phyloP scores from a whole-genome alignment of 345 rosid genomes.

The Syzygium grande region DNA sequence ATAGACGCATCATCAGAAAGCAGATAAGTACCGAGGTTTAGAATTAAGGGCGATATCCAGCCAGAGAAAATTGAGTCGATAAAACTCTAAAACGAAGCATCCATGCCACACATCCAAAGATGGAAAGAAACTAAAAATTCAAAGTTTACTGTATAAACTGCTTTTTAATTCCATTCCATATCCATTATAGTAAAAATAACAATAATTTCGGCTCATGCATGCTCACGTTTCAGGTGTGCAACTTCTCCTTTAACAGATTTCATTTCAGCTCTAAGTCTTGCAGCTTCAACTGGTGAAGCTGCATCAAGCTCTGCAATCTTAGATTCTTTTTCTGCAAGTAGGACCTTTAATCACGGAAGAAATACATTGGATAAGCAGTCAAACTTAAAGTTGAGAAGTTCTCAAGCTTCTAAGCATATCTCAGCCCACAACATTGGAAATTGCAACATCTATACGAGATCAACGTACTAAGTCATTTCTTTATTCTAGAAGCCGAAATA shows the following conservation, averaged over 20 bases:
- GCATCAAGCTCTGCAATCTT: constrained; percentile 93
- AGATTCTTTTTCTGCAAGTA: constrained; percentile 85
- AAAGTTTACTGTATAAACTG: not conserved
- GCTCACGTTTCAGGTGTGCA: constrained; percentile 57
- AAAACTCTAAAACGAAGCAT: not conserved
- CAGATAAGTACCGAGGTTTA: not conserved
- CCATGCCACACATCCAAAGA: not conserved
- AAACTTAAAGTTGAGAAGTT: too few species aligned
- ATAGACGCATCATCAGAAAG: not conserved
- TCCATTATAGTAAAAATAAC: not conserved
- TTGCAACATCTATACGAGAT: too few species aligned
- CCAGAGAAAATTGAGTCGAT: not conserved
- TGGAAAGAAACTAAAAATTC: not conserved
- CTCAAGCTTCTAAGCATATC: too few species aligned
- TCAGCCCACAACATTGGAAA: too few species aligned
- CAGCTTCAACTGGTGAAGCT: constrained; percentile 92
- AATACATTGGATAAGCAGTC: too few species aligned
- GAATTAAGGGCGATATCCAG: not conserved
- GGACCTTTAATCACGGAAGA: constrained; percentile 36
- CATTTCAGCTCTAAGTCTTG: constrained; percentile 70
- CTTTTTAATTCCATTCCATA: not conserved
- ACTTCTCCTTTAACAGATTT: constrained; percentile 83
- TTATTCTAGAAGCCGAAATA: too few species aligned
- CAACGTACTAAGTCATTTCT: too few species aligned
- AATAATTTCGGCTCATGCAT: constrained; percentile 35